Evolutionary conservation across 73 alveolate genomes (phyloP), one percentile per base, ranked within the genome.

Genomic region (Symbiodinium pilosum): DNA sequence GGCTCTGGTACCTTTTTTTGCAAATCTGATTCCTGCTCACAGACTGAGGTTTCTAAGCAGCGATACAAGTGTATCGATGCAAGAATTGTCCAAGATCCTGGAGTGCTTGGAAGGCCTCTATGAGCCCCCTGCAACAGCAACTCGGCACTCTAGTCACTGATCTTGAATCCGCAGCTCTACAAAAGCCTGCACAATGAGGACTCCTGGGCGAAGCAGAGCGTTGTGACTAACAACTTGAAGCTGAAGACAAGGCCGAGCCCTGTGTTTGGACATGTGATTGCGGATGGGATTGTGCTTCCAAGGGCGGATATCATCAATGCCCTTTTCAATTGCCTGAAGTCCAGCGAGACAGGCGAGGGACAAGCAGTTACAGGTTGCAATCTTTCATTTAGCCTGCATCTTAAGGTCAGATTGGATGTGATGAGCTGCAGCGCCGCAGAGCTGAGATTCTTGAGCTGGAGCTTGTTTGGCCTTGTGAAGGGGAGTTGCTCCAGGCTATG

Each of bases 161-260:
- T 30, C n/a, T n/a, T n/a, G n/a, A n/a, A n/a, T n/a, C n/a, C n/a
- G n/a, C n/a, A n/a, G n/a, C n/a, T n/a, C n/a, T n/a, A n/a, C n/a
- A n/a, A n/a, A n/a, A n/a, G n/a, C n/a, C 14, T 47, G 59, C 75
- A 30, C 16, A 56, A 34, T 14, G 30, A 85, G 94, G 94, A 86
- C 64, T 51, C 94, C 12, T 86, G 94, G 94, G 94, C 83, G 1
- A 64, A 75, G 26, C 94, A 86, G 56, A 86, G 94, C 16, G 94
- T 86, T 39, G 94, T 75, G 30, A 51, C 84, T 54, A 54, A 86
- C 84, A 43, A 51, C 84, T 43, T 86, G 84, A 52, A 86, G 94
- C 56, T 86, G 41, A 86, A 68, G 47, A 86, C 59, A 54, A 86
- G 94, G 94, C 52, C 7, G 21, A 12, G n/a, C 30, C 39, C 34